Evolutionary conservation across 1,139 yeast genomes (phyloP).

Genomic region (Keqinozyma sinolaborantium): DNA sequence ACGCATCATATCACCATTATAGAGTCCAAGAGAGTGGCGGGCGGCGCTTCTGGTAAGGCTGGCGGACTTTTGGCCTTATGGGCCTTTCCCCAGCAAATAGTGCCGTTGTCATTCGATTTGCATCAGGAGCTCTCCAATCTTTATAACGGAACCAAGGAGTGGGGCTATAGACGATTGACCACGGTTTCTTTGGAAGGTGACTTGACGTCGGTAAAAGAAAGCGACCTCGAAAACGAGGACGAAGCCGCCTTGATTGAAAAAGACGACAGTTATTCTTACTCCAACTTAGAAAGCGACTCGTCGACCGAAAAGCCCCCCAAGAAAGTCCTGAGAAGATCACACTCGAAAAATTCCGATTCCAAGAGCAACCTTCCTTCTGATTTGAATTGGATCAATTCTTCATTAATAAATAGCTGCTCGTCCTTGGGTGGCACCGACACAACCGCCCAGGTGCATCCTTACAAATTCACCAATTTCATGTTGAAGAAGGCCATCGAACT

Average conservation of each 20-base stretch:
- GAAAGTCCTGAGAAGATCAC: slow-evolving; percentile 21
- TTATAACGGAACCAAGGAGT: slow-evolving; percentile 75
- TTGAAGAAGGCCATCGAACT: slow-evolving; percentile 74
- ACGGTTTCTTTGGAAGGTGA: slow-evolving; percentile 89
- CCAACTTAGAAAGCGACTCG: slow-evolving; percentile 8
- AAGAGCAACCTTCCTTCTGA: slow-evolving; percentile 56
- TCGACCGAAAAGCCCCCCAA: slow-evolving; percentile 28
- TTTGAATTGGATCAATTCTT: slow-evolving; percentile 76
- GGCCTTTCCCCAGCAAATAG: slow-evolving; percentile 97
- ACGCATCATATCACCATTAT: slow-evolving; percentile 82
- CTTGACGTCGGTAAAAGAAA: slow-evolving; percentile 37
- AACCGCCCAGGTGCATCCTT: slow-evolving; percentile 97
- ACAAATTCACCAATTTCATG: slow-evolving; percentile 80
- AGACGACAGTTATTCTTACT: slow-evolving; percentile 18
- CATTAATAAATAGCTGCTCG: slow-evolving; percentile 70
- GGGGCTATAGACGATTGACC: slow-evolving; percentile 91
- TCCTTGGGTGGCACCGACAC: slow-evolving; percentile 81
- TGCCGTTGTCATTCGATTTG: slow-evolving; percentile 79
- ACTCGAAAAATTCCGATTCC: slow-evolving; percentile 4
- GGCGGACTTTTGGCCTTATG: slow-evolving; percentile 92
- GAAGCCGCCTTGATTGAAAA: slow-evolving; percentile 9
- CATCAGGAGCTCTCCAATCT: slow-evolving; percentile 81
- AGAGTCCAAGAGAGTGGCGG: slow-evolving; percentile 90
- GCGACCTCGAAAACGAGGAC: slow-evolving; percentile 14
- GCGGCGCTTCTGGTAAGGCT: slow-evolving; percentile 97